Evolutionary conservation across 768 basidiomycete genomes (phyloP), one percentile per base, ranked within the genome.

Genomic region (Suillus variegatus): DNA sequence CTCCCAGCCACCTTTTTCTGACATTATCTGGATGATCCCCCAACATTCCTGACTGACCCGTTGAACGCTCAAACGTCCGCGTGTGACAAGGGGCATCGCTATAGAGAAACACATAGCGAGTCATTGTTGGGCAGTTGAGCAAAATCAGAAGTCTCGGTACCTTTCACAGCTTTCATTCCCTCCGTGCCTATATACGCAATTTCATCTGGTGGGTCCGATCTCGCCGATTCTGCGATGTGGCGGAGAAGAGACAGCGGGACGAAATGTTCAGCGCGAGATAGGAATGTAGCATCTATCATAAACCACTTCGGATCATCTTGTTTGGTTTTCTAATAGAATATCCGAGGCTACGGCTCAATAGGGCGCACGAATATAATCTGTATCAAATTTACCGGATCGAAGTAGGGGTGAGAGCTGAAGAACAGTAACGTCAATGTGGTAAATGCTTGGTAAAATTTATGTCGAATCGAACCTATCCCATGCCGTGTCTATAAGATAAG

Each of bases 1-100:
- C 22, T 90, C 88, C 92, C 93, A 97, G 1, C 94, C 95, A 1
- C 95, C 95, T 36, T 78, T 82, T 62, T 86, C 81, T 0, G 93
- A 90, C 60, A 98, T 74, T 61, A 75, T 67, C 20, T 79, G 71
- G 12, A 95, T 82, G 1, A 85, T 83, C 36, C 82, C 78, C 85
- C 89, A 97, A 4, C 93, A 88, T 10, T 75, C 79, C 65, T 84
- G 79, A 28, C 83, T 79, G 0, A 95, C 94, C 6, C 87, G 84
- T 76, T 98, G 95, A 1, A 98, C 94, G 72, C 94, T 96, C 51
- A 97, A 82, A 62, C 95, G 81, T 4, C 95, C 94, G 20, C 91
- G 84, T 14, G 82, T 90, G 16, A 97, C 84, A 25, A 98, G 80
- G 60, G 89, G 84, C 93, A 95, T 96, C 10, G 72, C 91, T 90